A percentile compares a stretch with the other conserved stretches of the same genome.
Evolutionary conservation across 2,329 filamentous ascomycete genomes (phyloP).

Genomic region (Elsinoe batatas): DNA sequence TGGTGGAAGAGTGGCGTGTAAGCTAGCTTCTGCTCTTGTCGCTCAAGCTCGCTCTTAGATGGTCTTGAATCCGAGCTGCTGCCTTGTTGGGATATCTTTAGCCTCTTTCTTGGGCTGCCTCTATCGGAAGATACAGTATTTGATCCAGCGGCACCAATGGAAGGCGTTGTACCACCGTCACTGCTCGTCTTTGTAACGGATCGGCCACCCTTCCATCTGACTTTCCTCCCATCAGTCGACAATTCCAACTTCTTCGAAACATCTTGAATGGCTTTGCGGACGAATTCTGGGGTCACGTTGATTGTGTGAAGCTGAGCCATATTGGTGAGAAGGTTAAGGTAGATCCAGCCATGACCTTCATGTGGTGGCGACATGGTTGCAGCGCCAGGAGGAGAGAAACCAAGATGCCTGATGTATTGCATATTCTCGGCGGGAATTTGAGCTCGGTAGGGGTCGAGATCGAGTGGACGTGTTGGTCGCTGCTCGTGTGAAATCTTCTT

Average conservation of each 20-base stretch:
- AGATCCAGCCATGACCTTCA: slow-evolving; percentile 69
- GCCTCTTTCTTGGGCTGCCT: slow-evolving; percentile 20
- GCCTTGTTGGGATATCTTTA: slow-evolving; percentile 20
- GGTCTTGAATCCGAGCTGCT: slow-evolving; percentile 11
- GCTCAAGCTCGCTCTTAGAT: slow-evolving; percentile 1
- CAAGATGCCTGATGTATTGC: slow-evolving; percentile 66
- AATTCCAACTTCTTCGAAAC: slow-evolving; percentile 68
- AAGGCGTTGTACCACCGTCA: slow-evolving; percentile 33
- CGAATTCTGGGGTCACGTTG: slow-evolving; percentile 69
- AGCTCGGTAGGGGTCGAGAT: slow-evolving; percentile 67
- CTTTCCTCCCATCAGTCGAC: slow-evolving; percentile 65
- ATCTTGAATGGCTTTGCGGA: slow-evolving; percentile 60
- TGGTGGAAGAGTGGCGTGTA: slow-evolving; percentile 42
- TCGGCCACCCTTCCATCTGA: slow-evolving; percentile 65
- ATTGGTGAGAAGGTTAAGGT: slow-evolving; percentile 68
- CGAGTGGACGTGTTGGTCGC: slow-evolving; percentile 63
- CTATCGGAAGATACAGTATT: slow-evolving; percentile 20
- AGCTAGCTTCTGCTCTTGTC: slow-evolving; percentile 26
- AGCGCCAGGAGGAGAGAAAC: slow-evolving; percentile 52
- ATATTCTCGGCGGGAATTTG: slow-evolving; percentile 70
- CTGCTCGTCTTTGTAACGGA: slow-evolving; percentile 57
- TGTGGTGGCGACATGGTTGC: slow-evolving; percentile 43
- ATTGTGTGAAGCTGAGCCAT: slow-evolving; percentile 79
- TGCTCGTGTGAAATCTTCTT: slow-evolving; percentile 35
- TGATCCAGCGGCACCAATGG: slow-evolving; percentile 8